phyloP scores from a whole-genome alignment of 139 green algal genomes.

The Eudorina sp. region DNA sequence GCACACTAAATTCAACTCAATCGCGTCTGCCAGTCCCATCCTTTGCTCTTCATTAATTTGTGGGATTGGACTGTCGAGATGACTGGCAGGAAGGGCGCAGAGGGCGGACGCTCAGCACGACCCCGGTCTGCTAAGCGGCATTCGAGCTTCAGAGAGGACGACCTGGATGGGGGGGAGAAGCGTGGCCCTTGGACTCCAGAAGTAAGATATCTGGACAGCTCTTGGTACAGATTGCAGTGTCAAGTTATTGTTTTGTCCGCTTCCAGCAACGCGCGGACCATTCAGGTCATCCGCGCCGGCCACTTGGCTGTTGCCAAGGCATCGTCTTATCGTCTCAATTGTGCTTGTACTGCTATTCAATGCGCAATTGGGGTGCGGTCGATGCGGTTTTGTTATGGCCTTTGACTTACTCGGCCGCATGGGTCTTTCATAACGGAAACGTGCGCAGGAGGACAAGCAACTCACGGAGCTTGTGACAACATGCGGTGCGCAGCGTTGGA shows the following conservation, averaged over 20 bases:
- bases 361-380: too few species aligned
- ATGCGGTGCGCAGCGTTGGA: constrained; percentile 26
- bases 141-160: constrained; percentile 26
- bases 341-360: too few species aligned
- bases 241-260: not conserved
- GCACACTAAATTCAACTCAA: too few species aligned
- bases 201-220: not conserved
- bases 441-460: constrained; percentile 41
- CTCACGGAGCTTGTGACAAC: constrained; percentile 29
- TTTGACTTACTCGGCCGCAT: not conserved
- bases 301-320: too few species aligned
- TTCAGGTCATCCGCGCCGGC: not conserved
- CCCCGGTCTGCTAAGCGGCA: not conserved
- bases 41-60: too few species aligned
- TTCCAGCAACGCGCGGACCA: not conserved
- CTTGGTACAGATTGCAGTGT: not conserved
- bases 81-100: constrained; percentile 21
- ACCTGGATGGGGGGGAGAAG: constrained; percentile 34
- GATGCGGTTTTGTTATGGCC: not conserved
- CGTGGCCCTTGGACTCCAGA: constrained; percentile 43
- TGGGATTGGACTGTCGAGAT: too few species aligned
- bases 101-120: constrained; percentile 1
- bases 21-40: too few species aligned
- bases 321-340: too few species aligned
- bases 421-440: not conserved